Percentiles rank a stretch among this genome's conserved stretches.
Evolutionary conservation across 1,284 basidiomycete species (phyloP).

Genomic region (Austropuccinia psidii): DNA sequence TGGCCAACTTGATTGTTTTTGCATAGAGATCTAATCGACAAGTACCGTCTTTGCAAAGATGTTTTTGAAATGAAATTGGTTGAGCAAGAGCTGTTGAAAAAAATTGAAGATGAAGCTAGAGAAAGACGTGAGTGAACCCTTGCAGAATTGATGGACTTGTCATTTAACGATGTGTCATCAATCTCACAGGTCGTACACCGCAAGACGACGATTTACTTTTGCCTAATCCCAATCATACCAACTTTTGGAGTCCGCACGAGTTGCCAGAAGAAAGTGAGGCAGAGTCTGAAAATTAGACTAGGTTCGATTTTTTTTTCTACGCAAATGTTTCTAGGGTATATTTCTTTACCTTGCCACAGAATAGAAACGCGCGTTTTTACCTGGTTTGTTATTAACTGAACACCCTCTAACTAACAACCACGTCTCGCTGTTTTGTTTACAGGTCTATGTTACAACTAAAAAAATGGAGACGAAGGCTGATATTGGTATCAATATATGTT

Average conservation of each 20-base stretch:
- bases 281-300: not conserved
- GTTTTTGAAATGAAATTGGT: constrained; percentile 1
- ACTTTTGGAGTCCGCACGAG: not conserved
- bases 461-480: too few species aligned
- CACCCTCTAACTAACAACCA: too few species aligned
- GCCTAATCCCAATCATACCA: constrained; percentile 56
- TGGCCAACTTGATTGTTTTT: not conserved
- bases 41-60: constrained; percentile 19
- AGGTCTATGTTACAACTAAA: too few species aligned
- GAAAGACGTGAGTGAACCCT: constrained; percentile 19
- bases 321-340: too few species aligned
- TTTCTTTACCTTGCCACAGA: too few species aligned
- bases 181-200: constrained; percentile 43
- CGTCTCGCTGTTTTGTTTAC: too few species aligned
- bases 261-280: not conserved
- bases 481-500: too few species aligned
- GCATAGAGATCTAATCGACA: constrained; percentile 13
- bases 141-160: not conserved
- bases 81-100: constrained; percentile 1
- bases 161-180: not conserved
- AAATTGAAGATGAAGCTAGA: constrained; percentile 1
- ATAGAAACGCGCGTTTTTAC: too few species aligned
- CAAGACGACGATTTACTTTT: constrained; percentile 54
- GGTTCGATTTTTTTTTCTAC: too few species aligned
- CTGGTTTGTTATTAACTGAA: too few species aligned